phyloP scores from a whole-genome alignment of 176 grass and related monocot genomes.

The Microstegium vimineum region DNA sequence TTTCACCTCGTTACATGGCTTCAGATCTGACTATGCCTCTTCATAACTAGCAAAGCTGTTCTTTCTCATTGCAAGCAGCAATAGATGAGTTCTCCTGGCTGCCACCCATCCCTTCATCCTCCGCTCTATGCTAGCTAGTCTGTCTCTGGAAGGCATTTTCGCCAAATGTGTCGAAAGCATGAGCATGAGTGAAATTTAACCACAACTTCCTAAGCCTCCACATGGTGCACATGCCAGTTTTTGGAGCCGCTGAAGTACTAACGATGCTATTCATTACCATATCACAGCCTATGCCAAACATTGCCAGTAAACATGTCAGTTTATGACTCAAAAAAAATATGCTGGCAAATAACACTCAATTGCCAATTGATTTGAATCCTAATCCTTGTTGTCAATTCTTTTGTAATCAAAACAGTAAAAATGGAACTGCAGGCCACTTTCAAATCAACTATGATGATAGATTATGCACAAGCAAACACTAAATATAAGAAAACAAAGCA shows the following conservation, averaged over 20 bases:
- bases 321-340: not conserved
- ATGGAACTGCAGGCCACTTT: not conserved
- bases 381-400: not conserved
- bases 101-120: not conserved
- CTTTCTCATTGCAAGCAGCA: not conserved
- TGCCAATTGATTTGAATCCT: not conserved
- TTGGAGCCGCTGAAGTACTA: not conserved
- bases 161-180: not conserved
- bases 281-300: not conserved
- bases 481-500: not conserved
- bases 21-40: not conserved
- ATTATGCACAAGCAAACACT: not conserved
- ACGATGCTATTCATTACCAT: not conserved
- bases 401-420: not conserved
- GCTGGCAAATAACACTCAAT: not conserved
- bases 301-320: not conserved
- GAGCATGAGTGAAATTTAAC: not conserved
- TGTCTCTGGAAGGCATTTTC: not conserved
- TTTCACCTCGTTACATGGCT: not conserved
- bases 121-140: not conserved
- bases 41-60: not conserved
- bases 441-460: not conserved
- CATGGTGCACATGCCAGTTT: not conserved
- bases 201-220: not conserved
- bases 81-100: not conserved